These are phyloP conservation scores for Clonostachys chloroleuca DNA, from an alignment of 2,329 filamentous ascomycete genomes.

Conservation along the genomic window DNA sequence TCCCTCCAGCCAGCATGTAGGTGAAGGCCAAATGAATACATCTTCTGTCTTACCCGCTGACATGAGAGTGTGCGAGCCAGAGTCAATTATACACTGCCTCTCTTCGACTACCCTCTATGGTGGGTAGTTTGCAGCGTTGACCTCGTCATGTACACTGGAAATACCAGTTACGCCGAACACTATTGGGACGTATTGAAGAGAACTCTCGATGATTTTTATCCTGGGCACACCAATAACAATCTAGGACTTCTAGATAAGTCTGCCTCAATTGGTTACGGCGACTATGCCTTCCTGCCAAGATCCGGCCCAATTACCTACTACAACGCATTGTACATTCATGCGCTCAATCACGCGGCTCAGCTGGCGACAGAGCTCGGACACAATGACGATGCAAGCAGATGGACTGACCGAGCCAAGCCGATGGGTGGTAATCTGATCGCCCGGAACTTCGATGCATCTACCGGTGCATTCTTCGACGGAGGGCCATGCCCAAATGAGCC, in stretches of 20 bases:
- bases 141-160: constrained; percentile 43
- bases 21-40: constrained; percentile 4
- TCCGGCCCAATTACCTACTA: constrained; percentile 45
- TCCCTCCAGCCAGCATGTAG: constrained; percentile 48
- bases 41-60: neutral
- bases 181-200: constrained; percentile 35
- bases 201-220: constrained; percentile 40
- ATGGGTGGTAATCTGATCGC: constrained; percentile 27
- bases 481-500: constrained; percentile 13
- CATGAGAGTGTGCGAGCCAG: constrained; percentile 10
- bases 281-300: constrained; percentile 45
- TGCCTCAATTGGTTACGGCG: constrained; percentile 31
- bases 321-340: constrained; percentile 44
- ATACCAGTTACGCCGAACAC: constrained; percentile 28
- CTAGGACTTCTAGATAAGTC: constrained; percentile 37
- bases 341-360: constrained; percentile 34
- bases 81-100: constrained; percentile 36
- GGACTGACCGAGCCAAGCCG: constrained; percentile 26
- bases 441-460: constrained; percentile 32
- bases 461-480: constrained; percentile 42
- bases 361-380: constrained; percentile 27
- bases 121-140: constrained; percentile 46
- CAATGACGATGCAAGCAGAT: constrained; percentile 26
- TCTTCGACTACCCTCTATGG: constrained; percentile 49
- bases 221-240: constrained; percentile 27